Evolutionary conservation across 2,329 filamentous ascomycete species (phyloP), one percentile per base, ranked within the genome.

Genomic region (Hypoxylon sp.): DNA sequence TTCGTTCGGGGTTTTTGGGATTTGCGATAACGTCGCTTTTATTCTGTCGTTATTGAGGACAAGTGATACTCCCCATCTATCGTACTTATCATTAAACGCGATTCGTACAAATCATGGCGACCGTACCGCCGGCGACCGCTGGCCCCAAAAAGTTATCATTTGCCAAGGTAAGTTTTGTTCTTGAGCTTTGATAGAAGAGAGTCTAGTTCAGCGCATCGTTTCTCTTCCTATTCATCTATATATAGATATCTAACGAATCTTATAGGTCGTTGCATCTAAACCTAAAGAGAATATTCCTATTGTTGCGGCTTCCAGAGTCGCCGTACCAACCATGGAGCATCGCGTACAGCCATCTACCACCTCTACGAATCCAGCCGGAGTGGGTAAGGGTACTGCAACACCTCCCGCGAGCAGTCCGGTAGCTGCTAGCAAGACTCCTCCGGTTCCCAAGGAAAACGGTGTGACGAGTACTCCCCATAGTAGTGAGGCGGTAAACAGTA

Each of bases 71-170:
- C n/a, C 25, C 48, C 58, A 11, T 56, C 53, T 46, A 68, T 46
- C 36, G 30, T 63, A 64, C 34, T 67, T 45, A 41, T 46, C 48
- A 60, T 58, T 34, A 25, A 46, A 59, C 59, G 45, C 59, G 50
- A 63, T 52, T 46, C 30, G 14, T 65, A 68, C 21, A 50, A 64
- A 66, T 63, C 58, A 78, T 78, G 74, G 73, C 74, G 65, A 76
- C 76, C 52, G 73, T 66, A 57, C 75, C 75, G 25, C 68, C 71
- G 32, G 65, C 71, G 30, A 64, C 76, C 56, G 69, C 75, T 69
- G 75, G 65, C 58, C 73, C 73, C 36, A 75, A 78, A 68, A 78
- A 76, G 63, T 45, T 78, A 59, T 78, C 77, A 51, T 79, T 79
- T 46, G 77, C 77, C 32, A 78, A 77, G 75, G 77, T 79, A 64